Evolutionary conservation across 108 stramenopile genomes (phyloP).

Genomic region (Skeletonema tropicum): DNA sequence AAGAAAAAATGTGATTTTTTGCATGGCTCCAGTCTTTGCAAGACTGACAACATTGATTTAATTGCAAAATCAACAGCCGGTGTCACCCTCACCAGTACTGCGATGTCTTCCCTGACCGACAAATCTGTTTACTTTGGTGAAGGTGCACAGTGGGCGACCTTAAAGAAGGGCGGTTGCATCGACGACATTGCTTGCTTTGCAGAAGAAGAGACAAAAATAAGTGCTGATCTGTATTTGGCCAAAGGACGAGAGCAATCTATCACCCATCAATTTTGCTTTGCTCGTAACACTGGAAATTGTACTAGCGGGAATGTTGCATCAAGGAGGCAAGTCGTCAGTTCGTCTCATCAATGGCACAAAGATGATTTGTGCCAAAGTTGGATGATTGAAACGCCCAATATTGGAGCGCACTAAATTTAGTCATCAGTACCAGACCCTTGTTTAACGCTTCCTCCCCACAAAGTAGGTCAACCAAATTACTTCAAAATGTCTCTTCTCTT

Average conservation of each 20-base stretch:
- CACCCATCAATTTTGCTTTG: slow-evolving; percentile 53
- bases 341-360: background rate
- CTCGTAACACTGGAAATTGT: slow-evolving; percentile 51
- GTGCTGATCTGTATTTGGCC: slow-evolving; percentile 40
- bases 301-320: background rate
- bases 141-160: slow-evolving; percentile 47
- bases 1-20: slow-evolving; percentile 45
- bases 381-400: background rate
- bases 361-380: background rate
- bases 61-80: slow-evolving; percentile 46
- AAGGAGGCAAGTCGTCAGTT: too few relatives aligned
- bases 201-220: slow-evolving; percentile 32
- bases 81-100: slow-evolving; percentile 52
- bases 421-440: background rate
- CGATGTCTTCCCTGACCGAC: slow-evolving; percentile 51
- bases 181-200: slow-evolving; percentile 35
- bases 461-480: slow-evolving; percentile 59
- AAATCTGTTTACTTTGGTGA: slow-evolving; percentile 51
- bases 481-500: slow-evolving; percentile 40
- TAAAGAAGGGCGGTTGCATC: slow-evolving; percentile 45
- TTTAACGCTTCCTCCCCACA: slow-evolving; percentile 36
- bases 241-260: slow-evolving; percentile 26
- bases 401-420: background rate
- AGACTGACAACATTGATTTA: slow-evolving; percentile 59
- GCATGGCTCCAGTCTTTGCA: slow-evolving; percentile 60